phyloP scores from a whole-genome alignment of 2,329 filamentous ascomycete genomes.

The Diplocarpon mali region DNA sequence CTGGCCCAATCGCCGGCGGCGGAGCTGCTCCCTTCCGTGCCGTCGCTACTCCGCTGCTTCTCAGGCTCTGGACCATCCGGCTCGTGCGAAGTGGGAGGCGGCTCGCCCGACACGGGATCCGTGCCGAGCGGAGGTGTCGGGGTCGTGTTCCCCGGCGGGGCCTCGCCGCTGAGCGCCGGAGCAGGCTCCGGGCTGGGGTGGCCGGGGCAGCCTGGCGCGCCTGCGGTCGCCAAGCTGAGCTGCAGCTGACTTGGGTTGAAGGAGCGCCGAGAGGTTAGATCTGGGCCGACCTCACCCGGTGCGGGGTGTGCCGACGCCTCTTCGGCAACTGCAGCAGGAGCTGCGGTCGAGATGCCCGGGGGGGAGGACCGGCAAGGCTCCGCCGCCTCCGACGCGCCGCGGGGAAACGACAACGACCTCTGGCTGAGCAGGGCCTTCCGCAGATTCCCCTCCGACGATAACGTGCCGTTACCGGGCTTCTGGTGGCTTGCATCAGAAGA shows the following conservation, averaged over 20 bases:
- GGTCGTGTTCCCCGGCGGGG: not conserved
- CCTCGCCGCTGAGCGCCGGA: not conserved
- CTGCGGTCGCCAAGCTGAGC: conserved; percentile 21
- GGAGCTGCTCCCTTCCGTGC: conserved; percentile 48
- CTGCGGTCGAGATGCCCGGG: conserved; percentile 9
- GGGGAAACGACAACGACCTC: conserved; percentile 13
- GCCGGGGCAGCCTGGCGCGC: conserved; percentile 12
- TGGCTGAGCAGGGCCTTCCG: conserved; percentile 19
- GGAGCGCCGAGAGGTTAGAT: conserved; percentile 13
- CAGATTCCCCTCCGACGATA: conserved; percentile 14
- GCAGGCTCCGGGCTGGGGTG: conserved; percentile 4
- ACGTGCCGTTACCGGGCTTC: conserved; percentile 14
- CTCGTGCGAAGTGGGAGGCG: conserved; percentile 14
- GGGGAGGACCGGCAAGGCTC: conserved; percentile 10
- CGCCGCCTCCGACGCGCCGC: conserved; percentile 14
- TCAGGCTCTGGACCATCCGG: conserved; percentile 8
- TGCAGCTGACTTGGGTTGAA: conserved; percentile 27
- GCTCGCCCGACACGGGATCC: conserved; percentile 19
- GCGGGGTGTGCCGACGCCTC: conserved; percentile 8
- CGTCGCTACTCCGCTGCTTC: conserved; percentile 46
- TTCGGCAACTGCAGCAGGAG: not conserved
- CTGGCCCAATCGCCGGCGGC: conserved; percentile 50
- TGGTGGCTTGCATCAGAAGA: conserved; percentile 19
- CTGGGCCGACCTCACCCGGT: conserved; percentile 14
- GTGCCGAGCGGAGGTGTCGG: conserved; percentile 14